Evolutionary conservation across 352 stramenopile genomes (phyloP).

Genomic region (Phytopythium montanum): DNA sequence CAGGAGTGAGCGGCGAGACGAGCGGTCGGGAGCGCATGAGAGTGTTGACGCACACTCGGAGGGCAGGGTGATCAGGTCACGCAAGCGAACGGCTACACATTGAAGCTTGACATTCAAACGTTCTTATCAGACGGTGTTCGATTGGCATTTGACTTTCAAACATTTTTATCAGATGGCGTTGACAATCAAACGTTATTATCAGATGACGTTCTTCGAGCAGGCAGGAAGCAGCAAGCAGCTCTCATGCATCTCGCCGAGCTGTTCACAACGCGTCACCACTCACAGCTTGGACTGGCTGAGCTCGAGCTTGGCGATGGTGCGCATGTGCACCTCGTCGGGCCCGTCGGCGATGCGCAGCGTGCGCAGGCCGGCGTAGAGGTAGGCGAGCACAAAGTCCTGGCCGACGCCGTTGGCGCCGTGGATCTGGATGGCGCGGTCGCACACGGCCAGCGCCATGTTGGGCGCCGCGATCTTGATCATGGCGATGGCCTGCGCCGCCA

Average conservation of each 20-base stretch:
- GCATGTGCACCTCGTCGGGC: constrained; percentile 96
- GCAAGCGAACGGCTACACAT: background rate
- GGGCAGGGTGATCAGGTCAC: background rate
- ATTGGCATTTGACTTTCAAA: too few species aligned
- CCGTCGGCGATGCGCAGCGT: constrained; percentile 96
- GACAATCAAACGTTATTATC: too few species aligned
- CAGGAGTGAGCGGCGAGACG: background rate
- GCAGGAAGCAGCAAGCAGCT: too few species aligned
- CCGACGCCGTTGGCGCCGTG: constrained; percentile 82
- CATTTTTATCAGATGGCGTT: too few species aligned
- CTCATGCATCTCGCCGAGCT: too few species aligned
- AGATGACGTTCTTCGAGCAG: too few species aligned
- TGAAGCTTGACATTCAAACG: background rate
- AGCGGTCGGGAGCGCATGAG: background rate
- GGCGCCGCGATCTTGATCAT: constrained; percentile 97
- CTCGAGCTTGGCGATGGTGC: constrained; percentile 93
- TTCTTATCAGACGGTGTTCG: too few species aligned
- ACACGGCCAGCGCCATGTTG: constrained; percentile 83
- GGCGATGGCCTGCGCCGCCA: constrained; percentile 90
- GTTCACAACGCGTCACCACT: background rate
- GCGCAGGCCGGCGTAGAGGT: constrained; percentile 88
- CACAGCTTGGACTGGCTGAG: constrained; percentile 58
- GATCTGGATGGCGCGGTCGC: constrained; percentile 91
- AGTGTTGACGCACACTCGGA: background rate
- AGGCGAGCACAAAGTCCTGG: constrained; percentile 92